Evolutionary conservation across 768 basidiomycete genomes (phyloP).

Genomic region (Phaeotremella fagi): DNA sequence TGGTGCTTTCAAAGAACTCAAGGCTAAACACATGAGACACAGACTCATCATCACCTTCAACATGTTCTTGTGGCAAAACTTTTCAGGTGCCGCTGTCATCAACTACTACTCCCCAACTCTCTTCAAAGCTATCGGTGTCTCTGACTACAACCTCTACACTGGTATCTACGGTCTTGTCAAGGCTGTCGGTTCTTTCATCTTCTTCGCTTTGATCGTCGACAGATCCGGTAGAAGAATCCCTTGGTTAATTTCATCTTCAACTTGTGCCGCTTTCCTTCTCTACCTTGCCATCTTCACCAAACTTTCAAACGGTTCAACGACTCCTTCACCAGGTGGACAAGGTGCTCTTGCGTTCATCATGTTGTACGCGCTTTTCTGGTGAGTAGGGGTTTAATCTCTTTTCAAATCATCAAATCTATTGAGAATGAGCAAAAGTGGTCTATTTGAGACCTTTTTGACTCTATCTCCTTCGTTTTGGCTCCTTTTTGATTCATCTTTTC

Average conservation of each 20-base stretch:
- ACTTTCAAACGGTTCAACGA: conserved; percentile 45
- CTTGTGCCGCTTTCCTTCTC: conserved; percentile 52
- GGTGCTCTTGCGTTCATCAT: conserved; percentile 39
- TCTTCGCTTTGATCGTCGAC: conserved; percentile 43
- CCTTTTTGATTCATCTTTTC: no score
- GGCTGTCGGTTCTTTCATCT: conserved; percentile 24
- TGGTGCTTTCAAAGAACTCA: conserved; percentile 21
- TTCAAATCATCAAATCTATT: background rate
- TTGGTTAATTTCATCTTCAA: conserved; percentile 52
- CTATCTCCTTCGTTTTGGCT: no score
- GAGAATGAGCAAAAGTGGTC: no score
- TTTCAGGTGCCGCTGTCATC: conserved; percentile 41
- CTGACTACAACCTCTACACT: conserved; percentile 50
- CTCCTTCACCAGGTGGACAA: conserved; percentile 22
- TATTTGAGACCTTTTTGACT: no score
- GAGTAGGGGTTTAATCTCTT: conserved; percentile 35
- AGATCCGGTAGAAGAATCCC: conserved; percentile 51
- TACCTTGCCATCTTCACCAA: conserved; percentile 54
- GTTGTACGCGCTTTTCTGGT: conserved; percentile 51
- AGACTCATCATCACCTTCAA: conserved; percentile 10
- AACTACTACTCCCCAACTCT: conserved; percentile 54
- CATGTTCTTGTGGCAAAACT: conserved; percentile 28
- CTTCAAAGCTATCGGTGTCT: conserved; percentile 54
- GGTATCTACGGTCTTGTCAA: conserved; percentile 57
- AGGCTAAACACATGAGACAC: conserved; percentile 25